phyloP scores from a whole-genome alignment of 2,329 filamentous ascomycete species.

The Neonectria neomacrospora region DNA sequence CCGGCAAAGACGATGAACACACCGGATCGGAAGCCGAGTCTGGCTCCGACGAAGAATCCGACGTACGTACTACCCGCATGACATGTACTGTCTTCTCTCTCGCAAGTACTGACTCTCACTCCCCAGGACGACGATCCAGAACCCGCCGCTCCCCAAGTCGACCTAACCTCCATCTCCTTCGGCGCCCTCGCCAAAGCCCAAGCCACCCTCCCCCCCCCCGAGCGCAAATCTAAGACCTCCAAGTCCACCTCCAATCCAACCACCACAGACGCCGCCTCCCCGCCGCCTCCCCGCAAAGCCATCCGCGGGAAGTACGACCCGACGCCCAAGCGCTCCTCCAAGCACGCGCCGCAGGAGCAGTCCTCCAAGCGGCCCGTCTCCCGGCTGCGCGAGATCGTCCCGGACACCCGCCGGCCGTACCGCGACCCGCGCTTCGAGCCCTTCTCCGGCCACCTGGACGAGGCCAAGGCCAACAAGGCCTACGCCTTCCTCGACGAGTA shows the following conservation, averaged over 20 bases:
- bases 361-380: conserved; percentile 86
- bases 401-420: conserved; percentile 64
- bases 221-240: conserved; percentile 43
- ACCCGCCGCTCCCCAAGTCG: conserved; percentile 50
- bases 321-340: conserved; percentile 66
- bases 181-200: conserved; percentile 91
- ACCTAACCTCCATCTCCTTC: conserved; percentile 78
- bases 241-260: conserved; percentile 32
- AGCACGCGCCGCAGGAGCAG: conserved; percentile 88
- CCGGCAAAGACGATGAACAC: conserved; percentile 47
- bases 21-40: conserved; percentile 32
- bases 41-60: conserved; percentile 42
- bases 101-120: conserved; percentile 20
- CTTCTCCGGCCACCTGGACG: conserved; percentile 63
- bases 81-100: background rate
- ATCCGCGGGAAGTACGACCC: conserved; percentile 49
- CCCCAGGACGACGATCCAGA: conserved; percentile 43
- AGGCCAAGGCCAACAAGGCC: conserved; percentile 71
- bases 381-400: conserved; percentile 79
- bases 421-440: conserved; percentile 93
- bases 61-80: conserved; percentile 35
- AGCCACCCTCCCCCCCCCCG: conserved; percentile 65
- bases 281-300: conserved; percentile 46
- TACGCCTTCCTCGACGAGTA: conserved; percentile 93
- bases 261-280: conserved; percentile 43